Percentiles rank a stretch among this genome's conserved stretches.
phyloP scores from a whole-genome alignment of 2,329 filamentous ascomycete species.

The Thermothelomyces thermophilus region DNA sequence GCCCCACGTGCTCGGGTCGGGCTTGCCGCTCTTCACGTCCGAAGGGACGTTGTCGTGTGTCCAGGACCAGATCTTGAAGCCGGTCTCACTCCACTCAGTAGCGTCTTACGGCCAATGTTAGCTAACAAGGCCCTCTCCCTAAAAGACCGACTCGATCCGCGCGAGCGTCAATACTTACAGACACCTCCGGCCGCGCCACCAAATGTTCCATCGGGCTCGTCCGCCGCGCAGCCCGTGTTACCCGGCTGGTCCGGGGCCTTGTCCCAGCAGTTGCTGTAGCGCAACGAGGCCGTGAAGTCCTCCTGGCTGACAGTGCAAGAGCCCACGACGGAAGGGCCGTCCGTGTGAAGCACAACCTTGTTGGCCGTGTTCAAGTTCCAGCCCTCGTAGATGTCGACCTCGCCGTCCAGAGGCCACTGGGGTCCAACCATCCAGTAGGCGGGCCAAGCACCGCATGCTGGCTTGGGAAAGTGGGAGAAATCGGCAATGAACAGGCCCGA shows the following conservation, averaged over 20 bases:
- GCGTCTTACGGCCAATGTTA: constrained; percentile 28
- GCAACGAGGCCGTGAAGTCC: constrained; percentile 29
- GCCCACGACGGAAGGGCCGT: constrained; percentile 27
- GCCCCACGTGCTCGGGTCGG: constrained; percentile 60
- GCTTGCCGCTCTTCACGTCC: constrained; percentile 37
- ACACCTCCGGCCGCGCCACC: constrained; percentile 35
- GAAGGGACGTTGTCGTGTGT: constrained; percentile 27
- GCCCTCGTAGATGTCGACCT: constrained; percentile 63
- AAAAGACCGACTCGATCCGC: not conserved
- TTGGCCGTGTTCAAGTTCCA: constrained; percentile 52
- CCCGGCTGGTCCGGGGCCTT: constrained; percentile 29
- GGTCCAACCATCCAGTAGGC: constrained; percentile 52
- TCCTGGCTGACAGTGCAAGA: constrained; percentile 30
- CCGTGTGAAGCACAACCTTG: constrained; percentile 54
- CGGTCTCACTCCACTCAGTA: constrained; percentile 37
- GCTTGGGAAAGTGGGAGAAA: constrained; percentile 60
- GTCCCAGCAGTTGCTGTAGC: constrained; percentile 37
- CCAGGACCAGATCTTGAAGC: constrained; percentile 40
- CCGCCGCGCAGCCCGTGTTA: constrained; percentile 37
- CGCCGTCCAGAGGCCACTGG: constrained; percentile 55
- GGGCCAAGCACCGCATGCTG: constrained; percentile 65
- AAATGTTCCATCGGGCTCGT: constrained; percentile 35
- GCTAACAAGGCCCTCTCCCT: no score
- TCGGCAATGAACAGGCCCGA: constrained; percentile 64
- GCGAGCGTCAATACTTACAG: constrained; percentile 27